These are phyloP conservation scores for Curvularia verruculosa DNA, from an alignment of 2,329 filamentous ascomycete genomes.

Conservation along the genomic window DNA sequence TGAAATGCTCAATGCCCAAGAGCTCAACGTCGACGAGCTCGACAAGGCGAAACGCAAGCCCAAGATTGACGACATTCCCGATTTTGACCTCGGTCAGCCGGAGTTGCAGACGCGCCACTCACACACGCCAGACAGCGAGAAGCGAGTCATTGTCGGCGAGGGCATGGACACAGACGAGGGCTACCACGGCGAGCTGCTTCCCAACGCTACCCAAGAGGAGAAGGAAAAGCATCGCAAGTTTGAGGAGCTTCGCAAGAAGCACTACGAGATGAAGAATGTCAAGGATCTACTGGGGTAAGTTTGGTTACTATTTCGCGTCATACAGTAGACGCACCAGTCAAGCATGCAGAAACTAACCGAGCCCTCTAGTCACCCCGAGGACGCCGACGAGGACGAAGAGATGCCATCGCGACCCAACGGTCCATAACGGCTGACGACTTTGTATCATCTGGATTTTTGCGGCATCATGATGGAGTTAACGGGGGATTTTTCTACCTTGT, in stretches of 20 bases:
- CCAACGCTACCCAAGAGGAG: conserved; percentile 67
- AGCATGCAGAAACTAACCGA: background rate
- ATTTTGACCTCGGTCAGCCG: conserved; percentile 88
- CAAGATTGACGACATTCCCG: conserved; percentile 78
- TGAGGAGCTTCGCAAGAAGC: conserved; percentile 88
- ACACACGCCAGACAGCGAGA: conserved; percentile 60
- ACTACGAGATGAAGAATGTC: conserved; percentile 98
- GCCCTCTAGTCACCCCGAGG: conserved; percentile 10
- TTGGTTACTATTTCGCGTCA: no score
- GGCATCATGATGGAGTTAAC: conserved; percentile 21
- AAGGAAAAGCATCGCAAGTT: conserved; percentile 90
- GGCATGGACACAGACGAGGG: conserved; percentile 49
- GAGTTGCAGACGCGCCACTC: conserved; percentile 61
- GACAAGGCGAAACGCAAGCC: conserved; percentile 62
- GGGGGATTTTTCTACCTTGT: conserved; percentile 10
- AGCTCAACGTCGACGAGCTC: conserved; percentile 71
- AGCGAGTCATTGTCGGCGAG: conserved; percentile 80
- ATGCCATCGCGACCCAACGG: conserved; percentile 15
- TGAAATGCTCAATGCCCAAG: conserved; percentile 69
- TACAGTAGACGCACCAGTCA: background rate
- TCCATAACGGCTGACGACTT: conserved; percentile 2
- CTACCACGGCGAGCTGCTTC: conserved; percentile 66
- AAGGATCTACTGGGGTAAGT: conserved; percentile 79
- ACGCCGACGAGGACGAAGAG: conserved; percentile 15
- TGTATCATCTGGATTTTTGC: conserved; percentile 16